phyloP scores from a whole-genome alignment of 2,329 filamentous ascomycete genomes.

The Xylariales sp. region DNA sequence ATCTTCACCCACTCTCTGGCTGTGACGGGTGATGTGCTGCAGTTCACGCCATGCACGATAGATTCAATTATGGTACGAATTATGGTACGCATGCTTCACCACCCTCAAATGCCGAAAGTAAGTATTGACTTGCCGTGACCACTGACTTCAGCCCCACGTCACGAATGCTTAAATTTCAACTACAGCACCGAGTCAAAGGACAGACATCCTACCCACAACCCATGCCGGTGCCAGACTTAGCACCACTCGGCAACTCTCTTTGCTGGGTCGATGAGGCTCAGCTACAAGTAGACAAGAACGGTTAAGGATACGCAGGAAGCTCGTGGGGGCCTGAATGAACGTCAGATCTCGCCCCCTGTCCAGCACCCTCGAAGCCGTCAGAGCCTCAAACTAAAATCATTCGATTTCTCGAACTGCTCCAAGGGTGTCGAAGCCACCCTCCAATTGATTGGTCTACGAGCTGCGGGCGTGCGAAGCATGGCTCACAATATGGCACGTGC shows the following conservation, averaged over 20 bases:
- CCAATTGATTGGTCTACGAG: constrained; percentile 1
- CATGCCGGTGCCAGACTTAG: not conserved
- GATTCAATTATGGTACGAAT: not conserved
- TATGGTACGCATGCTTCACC: not conserved
- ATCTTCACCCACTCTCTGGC: constrained; percentile 9
- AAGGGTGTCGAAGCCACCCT: constrained; percentile 1
- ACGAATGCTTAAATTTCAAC: not conserved
- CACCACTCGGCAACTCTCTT: constrained; percentile 7
- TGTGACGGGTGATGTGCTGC: constrained; percentile 1
- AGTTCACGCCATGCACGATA: not conserved
- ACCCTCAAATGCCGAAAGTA: not conserved
- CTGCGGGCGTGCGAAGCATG: not conserved
- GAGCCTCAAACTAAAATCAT: constrained; percentile 9
- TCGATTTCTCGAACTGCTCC: constrained; percentile 4
- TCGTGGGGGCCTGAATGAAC: not conserved
- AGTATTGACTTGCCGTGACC: not conserved
- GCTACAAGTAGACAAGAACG: not conserved
- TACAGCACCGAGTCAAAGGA: too few relatives aligned
- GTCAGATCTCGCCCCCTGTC: not conserved
- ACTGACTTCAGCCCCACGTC: too few relatives aligned
- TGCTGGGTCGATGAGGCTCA: constrained; percentile 5
- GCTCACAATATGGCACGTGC: not conserved
- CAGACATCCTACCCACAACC: too few relatives aligned
- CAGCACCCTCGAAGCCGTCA: not conserved
- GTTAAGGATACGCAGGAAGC: not conserved